Conservation (phyloP, 345 rosid species). For the Noccaea bulbosa region DNA sequence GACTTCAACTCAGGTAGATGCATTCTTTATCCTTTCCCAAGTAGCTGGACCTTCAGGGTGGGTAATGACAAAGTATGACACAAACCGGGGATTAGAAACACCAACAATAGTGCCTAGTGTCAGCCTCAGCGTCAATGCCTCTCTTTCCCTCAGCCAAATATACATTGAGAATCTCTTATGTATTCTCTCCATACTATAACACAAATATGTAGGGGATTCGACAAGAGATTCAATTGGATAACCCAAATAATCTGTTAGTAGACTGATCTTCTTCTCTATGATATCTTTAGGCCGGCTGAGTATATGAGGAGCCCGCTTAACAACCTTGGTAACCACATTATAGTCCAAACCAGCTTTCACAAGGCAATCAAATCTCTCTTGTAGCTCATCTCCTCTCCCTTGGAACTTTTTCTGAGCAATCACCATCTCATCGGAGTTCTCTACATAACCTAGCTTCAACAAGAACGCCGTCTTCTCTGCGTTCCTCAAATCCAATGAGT, state of each 20-base stretch:
- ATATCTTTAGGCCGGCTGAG: conserved; percentile 58
- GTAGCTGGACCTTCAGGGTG: conserved; percentile 67
- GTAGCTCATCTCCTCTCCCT: conserved; percentile 66
- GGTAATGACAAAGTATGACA: conserved; percentile 48
- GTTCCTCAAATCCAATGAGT: conserved; percentile 45
- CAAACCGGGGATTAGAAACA: conserved; percentile 48
- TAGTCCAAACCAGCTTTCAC: conserved; percentile 65
- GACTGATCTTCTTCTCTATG: conserved; percentile 58
- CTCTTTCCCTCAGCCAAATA: conserved; percentile 66
- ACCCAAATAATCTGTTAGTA: conserved; percentile 58
- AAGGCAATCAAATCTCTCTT: conserved; percentile 75
- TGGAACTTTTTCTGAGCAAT: conserved; percentile 58
- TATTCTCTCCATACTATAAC: conserved; percentile 53
- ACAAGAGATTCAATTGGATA: conserved; percentile 55
- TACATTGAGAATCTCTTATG: conserved; percentile 66
- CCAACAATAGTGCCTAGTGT: conserved; percentile 60
- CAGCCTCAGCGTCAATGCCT: conserved; percentile 40
- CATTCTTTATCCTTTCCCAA: conserved; percentile 62
- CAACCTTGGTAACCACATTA: conserved; percentile 57
- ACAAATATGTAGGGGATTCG: conserved; percentile 60
- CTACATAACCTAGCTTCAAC: conserved; percentile 57
- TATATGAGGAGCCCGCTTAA: conserved; percentile 64
- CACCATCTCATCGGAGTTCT: conserved; percentile 50
- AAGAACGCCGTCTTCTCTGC: conserved; percentile 61
- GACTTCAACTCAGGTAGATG: conserved; percentile 16